These are phyloP conservation scores for Prorocentrum cordatum DNA, from an alignment of 169 alveolate genomes.

Conservation along the genomic window DNA sequence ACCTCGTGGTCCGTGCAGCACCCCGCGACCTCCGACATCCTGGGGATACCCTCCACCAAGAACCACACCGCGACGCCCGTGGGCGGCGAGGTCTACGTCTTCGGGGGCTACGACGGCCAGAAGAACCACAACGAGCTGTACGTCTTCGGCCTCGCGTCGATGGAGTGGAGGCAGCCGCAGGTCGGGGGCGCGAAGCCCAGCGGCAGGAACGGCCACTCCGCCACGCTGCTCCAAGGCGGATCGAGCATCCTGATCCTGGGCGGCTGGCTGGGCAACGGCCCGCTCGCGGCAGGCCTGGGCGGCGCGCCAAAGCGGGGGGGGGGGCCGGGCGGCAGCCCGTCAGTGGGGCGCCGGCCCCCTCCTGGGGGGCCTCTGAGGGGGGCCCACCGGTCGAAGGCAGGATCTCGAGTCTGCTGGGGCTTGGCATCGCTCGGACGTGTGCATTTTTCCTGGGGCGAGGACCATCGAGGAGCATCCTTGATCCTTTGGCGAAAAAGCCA, in stretches of 20 bases:
- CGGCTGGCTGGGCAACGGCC: constrained; percentile 68
- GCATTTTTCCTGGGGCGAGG: too few relatives aligned
- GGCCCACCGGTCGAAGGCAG: too few relatives aligned
- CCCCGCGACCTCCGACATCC: not conserved
- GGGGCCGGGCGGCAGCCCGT: too few relatives aligned
- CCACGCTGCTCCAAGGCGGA: constrained; percentile 22
- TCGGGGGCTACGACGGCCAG: constrained; percentile 66
- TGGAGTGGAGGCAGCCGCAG: constrained; percentile 28
- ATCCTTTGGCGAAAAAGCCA: too few relatives aligned
- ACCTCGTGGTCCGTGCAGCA: constrained; percentile 52
- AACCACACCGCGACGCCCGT: constrained; percentile 67
- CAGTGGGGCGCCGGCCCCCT: too few relatives aligned
- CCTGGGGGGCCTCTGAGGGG: too few relatives aligned
- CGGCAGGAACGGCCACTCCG: constrained; percentile 39
- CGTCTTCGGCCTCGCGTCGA: constrained; percentile 14
- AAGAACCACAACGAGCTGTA: constrained; percentile 59
- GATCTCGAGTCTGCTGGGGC: too few relatives aligned
- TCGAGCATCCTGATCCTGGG: constrained; percentile 17
- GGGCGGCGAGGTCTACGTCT: constrained; percentile 21
- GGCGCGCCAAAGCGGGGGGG: too few relatives aligned
- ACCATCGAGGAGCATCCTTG: too few relatives aligned
- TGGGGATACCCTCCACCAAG: constrained; percentile 46
- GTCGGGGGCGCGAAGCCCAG: constrained; percentile 20
- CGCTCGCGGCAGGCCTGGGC: constrained; percentile 49
- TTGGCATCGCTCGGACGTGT: too few relatives aligned